Base-by-base conservation (phyloP, 2,329 filamentous ascomycete genomes). In the Colletotrichum tofieldiae region DNA sequence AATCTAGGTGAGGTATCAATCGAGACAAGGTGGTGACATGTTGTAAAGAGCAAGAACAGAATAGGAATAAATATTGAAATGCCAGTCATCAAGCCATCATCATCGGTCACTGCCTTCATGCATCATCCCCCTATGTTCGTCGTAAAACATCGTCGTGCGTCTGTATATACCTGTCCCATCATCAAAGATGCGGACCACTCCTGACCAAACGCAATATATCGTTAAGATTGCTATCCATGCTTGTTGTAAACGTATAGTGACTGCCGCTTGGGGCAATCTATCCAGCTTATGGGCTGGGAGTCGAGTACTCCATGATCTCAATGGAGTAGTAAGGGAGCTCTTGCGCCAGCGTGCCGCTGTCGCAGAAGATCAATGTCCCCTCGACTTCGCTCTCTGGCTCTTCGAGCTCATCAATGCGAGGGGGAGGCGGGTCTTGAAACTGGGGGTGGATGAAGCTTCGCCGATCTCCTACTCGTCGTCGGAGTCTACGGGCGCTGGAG, bases 321-420 rank as follows among this genome's bases (percentile, higher is more conserved):
- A 86, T 81, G 2, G 82, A 82, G 74, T 84, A 88, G 75, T 87
- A 88, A 1, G 87, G 87, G 14, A 89, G 78, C 76, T 88, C 86
- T 62, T 82, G 82, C 5, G 85, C 85, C 23, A 88, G 79, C n/a
- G 80, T 77, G 63, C 84, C 72, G 23, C 61, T 65, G 32, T 72
- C 73, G 23, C 72, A 73, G 26, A 67, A 75, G 29, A 72, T 61
- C 18, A 73, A 64, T 9, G 67, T 55, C 12, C 83, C 79, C 18
- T 81, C 76, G 55, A 79, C 78, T 61, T 86, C 84, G 32, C 85
- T 87, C 68, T 84, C 82, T 14, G 87, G 87, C 77, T 89, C 87
- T 20, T 88, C 87, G 1, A 87, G 80, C 78, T 89, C 87, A 47
- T 88, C 86, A 69, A 89, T 89, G 47, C 85, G 82, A 14, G 85